Percentiles rank a stretch among this genome's conserved stretches.
These are phyloP conservation scores for Ogataea dorogensis DNA, from an alignment of 805 yeast genomes.

Conservation along the genomic window DNA sequence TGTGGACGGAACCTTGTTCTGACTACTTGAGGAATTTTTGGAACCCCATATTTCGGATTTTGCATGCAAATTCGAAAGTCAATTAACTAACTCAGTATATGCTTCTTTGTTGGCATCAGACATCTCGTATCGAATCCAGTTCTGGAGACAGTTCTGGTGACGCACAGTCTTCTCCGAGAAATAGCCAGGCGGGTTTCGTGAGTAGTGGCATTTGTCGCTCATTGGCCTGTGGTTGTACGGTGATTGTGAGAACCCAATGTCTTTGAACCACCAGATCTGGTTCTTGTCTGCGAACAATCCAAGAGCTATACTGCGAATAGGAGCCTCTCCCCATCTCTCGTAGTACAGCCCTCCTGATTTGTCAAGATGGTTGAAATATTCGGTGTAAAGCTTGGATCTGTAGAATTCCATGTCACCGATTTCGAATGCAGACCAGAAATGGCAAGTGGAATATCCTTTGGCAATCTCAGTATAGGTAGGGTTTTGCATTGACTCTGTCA, in stretches of 20 bases:
- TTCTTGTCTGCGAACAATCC: slow-evolving; percentile 45
- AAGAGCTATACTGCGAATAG: slow-evolving; percentile 49
- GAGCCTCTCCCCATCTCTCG: slow-evolving; percentile 61
- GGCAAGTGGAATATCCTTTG: slow-evolving; percentile 72
- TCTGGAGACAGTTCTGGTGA: slow-evolving; percentile 66
- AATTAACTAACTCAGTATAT: slow-evolving; percentile 2
- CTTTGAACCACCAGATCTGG: slow-evolving; percentile 51
- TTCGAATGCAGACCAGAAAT: slow-evolving; percentile 86
- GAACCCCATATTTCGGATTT: slow-evolving; percentile 33
- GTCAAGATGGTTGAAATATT: slow-evolving; percentile 66
- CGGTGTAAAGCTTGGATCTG: slow-evolving; percentile 63
- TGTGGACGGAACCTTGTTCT: slow-evolving; percentile 33
- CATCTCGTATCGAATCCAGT: slow-evolving; percentile 53
- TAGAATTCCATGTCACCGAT: slow-evolving; percentile 72
- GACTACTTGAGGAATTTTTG: slow-evolving; percentile 75
- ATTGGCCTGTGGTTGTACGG: slow-evolving; percentile 49
- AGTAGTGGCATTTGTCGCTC: slow-evolving; percentile 20
- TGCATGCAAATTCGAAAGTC: slow-evolving; percentile 8
- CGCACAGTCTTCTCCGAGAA: slow-evolving; percentile 34
- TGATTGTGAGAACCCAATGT: slow-evolving; percentile 47
- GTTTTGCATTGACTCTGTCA: slow-evolving; percentile 67
- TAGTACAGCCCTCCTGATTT: slow-evolving; percentile 77
- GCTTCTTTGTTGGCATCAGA: slow-evolving; percentile 14
- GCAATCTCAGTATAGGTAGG: slow-evolving; percentile 44
- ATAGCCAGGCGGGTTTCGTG: slow-evolving; percentile 20